Percentiles rank a stretch among this genome's conserved stretches.
Evolutionary conservation across 441 rosid genomes (phyloP).

Genomic region (Croton laevigatus): DNA sequence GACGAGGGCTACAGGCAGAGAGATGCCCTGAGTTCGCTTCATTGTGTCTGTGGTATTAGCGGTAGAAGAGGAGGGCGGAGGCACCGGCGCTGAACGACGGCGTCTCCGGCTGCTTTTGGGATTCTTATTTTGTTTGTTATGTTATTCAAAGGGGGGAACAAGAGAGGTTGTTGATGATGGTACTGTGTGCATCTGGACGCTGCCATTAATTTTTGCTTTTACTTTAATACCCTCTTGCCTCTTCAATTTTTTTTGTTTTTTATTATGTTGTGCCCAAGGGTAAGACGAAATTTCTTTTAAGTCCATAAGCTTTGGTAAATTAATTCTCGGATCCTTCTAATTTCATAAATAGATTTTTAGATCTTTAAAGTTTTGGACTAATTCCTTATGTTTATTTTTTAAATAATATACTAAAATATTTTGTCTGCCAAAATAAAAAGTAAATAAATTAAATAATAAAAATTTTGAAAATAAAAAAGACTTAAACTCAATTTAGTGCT

Average conservation of each 20-base stretch:
- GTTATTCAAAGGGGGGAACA: neutral
- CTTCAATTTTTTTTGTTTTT: neutral
- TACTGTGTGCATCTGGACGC: neutral
- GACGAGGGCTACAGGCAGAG: slow-evolving; percentile 67
- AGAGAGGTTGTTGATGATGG: slow-evolving; percentile 3
- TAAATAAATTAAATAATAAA: too few relatives aligned
- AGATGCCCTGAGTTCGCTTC: slow-evolving; percentile 53
- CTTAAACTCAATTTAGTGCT: too few relatives aligned
- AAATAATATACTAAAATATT: too few relatives aligned
- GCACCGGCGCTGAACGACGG: slow-evolving; percentile 70
- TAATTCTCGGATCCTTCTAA: too few relatives aligned
- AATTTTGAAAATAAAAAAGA: too few relatives aligned
- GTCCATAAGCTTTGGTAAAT: too few relatives aligned
- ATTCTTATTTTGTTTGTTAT: neutral
- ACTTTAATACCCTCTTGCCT: neutral
- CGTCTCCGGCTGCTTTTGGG: slow-evolving; percentile 41
- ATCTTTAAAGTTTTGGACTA: too few relatives aligned
- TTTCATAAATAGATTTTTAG: too few relatives aligned
- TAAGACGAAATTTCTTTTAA: too few relatives aligned
- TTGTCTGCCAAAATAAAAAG: too few relatives aligned
- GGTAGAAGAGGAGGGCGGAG: slow-evolving; percentile 17
- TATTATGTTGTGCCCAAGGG: too few relatives aligned
- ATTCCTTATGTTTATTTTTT: too few relatives aligned
- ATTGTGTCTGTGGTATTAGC: slow-evolving; percentile 21
- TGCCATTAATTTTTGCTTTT: slow-evolving; percentile 4